Percentiles rank a stretch among this genome's conserved stretches.
phyloP scores from a whole-genome alignment of 352 stramenopile genomes.

The Globisporangium emineosum region DNA sequence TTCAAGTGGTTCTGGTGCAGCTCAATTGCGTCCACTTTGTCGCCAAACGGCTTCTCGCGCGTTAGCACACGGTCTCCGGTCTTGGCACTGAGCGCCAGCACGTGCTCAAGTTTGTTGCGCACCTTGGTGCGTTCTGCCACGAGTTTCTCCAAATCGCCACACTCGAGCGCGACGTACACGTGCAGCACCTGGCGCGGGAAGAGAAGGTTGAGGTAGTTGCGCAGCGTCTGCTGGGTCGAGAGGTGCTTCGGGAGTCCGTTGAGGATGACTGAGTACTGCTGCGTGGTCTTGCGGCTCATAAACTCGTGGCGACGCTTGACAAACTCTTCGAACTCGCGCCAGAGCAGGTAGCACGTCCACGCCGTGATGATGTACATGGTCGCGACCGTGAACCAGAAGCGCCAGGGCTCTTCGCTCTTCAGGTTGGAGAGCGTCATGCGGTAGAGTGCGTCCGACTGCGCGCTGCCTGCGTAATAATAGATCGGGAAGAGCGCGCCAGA shows the following conservation, averaged over 20 bases:
- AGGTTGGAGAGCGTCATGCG: conserved; percentile 72
- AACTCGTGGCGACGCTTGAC: conserved; percentile 76
- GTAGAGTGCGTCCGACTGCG: conserved; percentile 44
- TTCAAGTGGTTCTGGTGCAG: conserved; percentile 68
- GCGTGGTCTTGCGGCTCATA: conserved; percentile 47
- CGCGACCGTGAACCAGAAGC: conserved; percentile 61
- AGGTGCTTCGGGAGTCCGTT: conserved; percentile 73
- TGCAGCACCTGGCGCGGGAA: conserved; percentile 68
- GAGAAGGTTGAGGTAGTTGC: conserved; percentile 71
- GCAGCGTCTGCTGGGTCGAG: conserved; percentile 69
- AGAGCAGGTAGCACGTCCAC: conserved; percentile 60
- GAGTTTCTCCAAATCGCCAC: conserved; percentile 67
- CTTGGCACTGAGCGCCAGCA: conserved; percentile 56
- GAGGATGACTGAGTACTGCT: conserved; percentile 81
- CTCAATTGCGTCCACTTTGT: conserved; percentile 69
- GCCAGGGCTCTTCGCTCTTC: conserved; percentile 43
- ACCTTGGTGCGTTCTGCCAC: conserved; percentile 65
- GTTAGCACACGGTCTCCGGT: conserved; percentile 56
- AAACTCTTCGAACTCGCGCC: conserved; percentile 70
- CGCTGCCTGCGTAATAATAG: conserved; percentile 59
- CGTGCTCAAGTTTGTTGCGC: conserved; percentile 66
- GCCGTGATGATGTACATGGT: conserved; percentile 68
- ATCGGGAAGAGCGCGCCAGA: conserved; percentile 72
- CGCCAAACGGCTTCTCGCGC: conserved; percentile 29
- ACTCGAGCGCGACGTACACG: conserved; percentile 78